Evolutionary conservation across 371 early-diverging fungal species (phyloP).

Genomic region (Rhizopus sp.): DNA sequence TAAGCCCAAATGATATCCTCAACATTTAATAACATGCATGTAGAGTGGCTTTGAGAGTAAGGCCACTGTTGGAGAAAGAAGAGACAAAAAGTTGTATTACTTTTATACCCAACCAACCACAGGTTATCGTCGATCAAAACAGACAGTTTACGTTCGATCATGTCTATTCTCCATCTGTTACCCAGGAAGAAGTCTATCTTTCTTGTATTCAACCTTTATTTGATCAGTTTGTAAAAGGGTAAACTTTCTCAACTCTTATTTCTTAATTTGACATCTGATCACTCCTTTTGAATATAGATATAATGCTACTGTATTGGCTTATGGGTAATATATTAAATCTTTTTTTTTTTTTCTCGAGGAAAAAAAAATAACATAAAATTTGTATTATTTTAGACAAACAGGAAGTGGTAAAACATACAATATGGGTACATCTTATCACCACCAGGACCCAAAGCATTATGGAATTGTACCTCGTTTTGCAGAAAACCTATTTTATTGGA

Average conservation of each 20-base stretch:
- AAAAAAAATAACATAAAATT: neutral
- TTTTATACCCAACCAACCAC: conserved; percentile 24
- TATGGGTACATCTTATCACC: conserved; percentile 47
- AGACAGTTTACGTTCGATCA: conserved; percentile 85
- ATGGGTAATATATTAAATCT: conserved; percentile 19
- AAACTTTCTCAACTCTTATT: conserved; percentile 13
- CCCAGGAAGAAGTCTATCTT: conserved; percentile 77
- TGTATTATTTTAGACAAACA: conserved; percentile 37
- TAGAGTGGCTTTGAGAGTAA: conserved; percentile 76
- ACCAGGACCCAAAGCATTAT: conserved; percentile 13
- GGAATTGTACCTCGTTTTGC: conserved; percentile 92
- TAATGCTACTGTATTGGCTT: conserved; percentile 30
- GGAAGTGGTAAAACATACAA: conserved; percentile 62
- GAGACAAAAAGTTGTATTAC: conserved; percentile 47
- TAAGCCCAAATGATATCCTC: neutral
- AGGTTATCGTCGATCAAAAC: conserved; percentile 56
- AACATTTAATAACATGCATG: neutral
- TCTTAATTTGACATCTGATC: neutral
- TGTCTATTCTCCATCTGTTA: conserved; percentile 73
- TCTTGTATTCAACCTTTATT: conserved; percentile 72
- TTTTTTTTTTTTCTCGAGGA: neutral
- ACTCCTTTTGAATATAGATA: conserved; percentile 16
- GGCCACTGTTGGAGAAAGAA: conserved; percentile 73
- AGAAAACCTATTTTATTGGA: conserved; percentile 55
- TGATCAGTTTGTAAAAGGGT: conserved; percentile 87